These are phyloP conservation scores for Pichiaceae sp. DNA, from an alignment of 1,139 yeast genomes.

Conservation along the genomic window DNA sequence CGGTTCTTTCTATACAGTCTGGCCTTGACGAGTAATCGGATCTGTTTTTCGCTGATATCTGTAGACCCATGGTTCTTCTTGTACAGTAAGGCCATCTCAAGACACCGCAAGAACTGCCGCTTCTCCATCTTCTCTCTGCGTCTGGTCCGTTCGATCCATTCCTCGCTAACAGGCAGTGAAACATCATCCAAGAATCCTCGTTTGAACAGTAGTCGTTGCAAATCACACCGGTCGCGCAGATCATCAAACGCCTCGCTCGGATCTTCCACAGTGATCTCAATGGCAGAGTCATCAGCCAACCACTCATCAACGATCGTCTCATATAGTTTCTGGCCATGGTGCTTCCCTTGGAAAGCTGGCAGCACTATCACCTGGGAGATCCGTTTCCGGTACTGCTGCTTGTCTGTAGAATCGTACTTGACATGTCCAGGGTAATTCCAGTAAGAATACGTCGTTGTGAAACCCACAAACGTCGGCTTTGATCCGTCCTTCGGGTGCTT, in stretches of 20 bases:
- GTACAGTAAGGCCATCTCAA: conserved; percentile 66
- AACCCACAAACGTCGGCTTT: conserved; percentile 51
- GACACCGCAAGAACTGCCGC: conserved; percentile 67
- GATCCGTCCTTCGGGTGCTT: conserved; percentile 13
- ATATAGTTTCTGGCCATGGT: conserved; percentile 66
- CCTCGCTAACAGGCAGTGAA: conserved; percentile 24
- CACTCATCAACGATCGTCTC: conserved; percentile 45
- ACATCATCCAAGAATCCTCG: conserved; percentile 9
- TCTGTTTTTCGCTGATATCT: conserved; percentile 19
- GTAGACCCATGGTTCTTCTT: conserved; percentile 9
- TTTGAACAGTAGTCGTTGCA: conserved; percentile 35
- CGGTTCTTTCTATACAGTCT: conserved; percentile 69
- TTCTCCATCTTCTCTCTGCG: conserved; percentile 52
- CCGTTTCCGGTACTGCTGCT: conserved; percentile 49
- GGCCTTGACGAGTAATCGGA: conserved; percentile 59
- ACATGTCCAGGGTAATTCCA: conserved; percentile 61
- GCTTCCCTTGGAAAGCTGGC: conserved; percentile 70
- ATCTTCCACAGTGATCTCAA: conserved; percentile 86
- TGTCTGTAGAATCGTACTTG: conserved; percentile 40
- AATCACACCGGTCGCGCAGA: conserved; percentile 76
- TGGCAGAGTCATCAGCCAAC: conserved; percentile 42
- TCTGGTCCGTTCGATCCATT: conserved; percentile 36
- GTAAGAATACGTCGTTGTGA: conserved; percentile 75
- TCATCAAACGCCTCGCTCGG: conserved; percentile 93
- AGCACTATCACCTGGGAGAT: conserved; percentile 82